Base-by-base conservation (phyloP, 2,329 filamentous ascomycete species). In the Metarhizium guizhouense region DNA sequence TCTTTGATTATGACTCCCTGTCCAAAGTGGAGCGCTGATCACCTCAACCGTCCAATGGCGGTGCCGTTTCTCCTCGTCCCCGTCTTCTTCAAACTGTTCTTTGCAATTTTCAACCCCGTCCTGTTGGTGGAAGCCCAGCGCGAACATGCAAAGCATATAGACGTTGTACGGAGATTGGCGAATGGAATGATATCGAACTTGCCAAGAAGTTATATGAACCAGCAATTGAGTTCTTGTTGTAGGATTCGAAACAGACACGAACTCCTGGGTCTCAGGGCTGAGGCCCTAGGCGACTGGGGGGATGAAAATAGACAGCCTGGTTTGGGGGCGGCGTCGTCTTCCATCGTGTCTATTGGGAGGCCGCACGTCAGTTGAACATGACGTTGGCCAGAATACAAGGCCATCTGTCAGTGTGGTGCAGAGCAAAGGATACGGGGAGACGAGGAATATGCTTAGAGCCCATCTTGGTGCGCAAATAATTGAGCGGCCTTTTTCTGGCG, bases 241-340 rank as follows among this genome's bases (percentile, higher is more conserved):
- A 52, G 45, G 49, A 54, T 42, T 54, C 54, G 58, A 59, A 59
- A 60, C 59, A 43, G 40, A 36, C 55, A 52, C 58, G 38, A 49
- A 49, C 34, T 25, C 53, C 57, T 53, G 43, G 47, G 53, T 18
- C 53, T 32, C 18, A 3, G 3, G 40, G 42, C 25, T 47, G n/a
- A 51, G 6, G 48, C 38, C 30, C 32, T 32, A 20, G 42, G 18
- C n/a, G 50, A 8, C 43, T 7, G 29, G 10, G 42, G 42, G 29
- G 49, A 54, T 55, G 52, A 57, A 57, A 57, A 55, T 55, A 53
- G 52, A 29, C 29, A 34, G 43, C 36, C 40, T 18, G 30, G 20
- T 53, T 42, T 47, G 32, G 30, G 40, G 38, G 25, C 42, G 18
- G 49, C 43, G n/a, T 38, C 30, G n/a, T 42, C 25, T 25, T 18